These are phyloP conservation scores for Pseudogymnoascus sp. DNA, from an alignment of 2,329 filamentous ascomycete species.

Conservation along the genomic window DNA sequence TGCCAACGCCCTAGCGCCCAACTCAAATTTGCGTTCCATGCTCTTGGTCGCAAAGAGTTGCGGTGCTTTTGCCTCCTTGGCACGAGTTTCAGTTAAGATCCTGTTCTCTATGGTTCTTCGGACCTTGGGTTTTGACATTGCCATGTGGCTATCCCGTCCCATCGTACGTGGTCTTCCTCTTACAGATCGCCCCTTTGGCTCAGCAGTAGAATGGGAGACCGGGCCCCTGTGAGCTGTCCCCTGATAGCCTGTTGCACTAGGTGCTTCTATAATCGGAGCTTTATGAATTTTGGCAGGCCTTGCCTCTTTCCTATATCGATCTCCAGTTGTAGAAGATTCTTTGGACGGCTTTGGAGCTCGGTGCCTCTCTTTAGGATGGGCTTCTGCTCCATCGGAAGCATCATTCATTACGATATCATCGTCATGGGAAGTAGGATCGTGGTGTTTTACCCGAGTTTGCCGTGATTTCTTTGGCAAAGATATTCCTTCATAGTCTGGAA, in stretches of 20 bases:
- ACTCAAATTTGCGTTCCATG: background rate
- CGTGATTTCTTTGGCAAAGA: slow-evolving; percentile 11
- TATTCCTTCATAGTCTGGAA: slow-evolving; percentile 11
- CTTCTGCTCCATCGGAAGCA: background rate
- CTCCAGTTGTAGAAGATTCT: background rate
- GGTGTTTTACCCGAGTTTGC: background rate
- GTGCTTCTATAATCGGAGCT: slow-evolving; percentile 8
- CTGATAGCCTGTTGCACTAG: slow-evolving; percentile 20
- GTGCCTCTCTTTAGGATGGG: background rate
- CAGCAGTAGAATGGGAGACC: background rate
- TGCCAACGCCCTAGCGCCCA: background rate
- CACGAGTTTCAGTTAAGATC: background rate
- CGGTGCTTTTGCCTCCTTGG: background rate
- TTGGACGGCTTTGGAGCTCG: background rate
- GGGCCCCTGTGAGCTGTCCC: slow-evolving; percentile 19
- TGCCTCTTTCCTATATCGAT: background rate
- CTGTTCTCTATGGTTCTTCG: background rate
- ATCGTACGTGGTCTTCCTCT: background rate
- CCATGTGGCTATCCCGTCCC: background rate
- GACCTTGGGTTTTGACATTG: background rate
- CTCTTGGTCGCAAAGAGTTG: background rate
- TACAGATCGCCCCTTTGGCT: background rate
- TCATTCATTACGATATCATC: background rate
- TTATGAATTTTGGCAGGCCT: background rate
- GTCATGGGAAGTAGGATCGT: background rate